A percentile compares a stretch with the other conserved stretches of the same genome.
These are phyloP conservation scores for Bromus sterilis DNA, from an alignment of 176 grass and related monocot species.

Conservation along the genomic window DNA sequence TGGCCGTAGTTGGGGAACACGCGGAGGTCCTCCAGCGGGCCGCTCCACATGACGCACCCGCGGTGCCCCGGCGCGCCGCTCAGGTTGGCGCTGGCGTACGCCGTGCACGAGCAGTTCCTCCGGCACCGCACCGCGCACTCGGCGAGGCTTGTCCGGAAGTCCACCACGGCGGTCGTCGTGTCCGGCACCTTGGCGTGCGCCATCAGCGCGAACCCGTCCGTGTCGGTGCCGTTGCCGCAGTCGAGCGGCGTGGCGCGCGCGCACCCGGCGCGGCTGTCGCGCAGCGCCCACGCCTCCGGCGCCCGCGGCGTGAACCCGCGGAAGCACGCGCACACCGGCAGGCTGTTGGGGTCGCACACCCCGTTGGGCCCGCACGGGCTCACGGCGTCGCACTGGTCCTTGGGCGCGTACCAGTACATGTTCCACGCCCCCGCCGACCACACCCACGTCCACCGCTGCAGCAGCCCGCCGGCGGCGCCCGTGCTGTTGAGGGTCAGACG, in stretches of 20 bases:
- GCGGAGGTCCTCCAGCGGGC: constrained; percentile 36
- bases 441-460: constrained; percentile 50
- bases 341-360: constrained; percentile 25
- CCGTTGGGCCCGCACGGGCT: constrained; percentile 32
- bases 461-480: background rate
- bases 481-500: constrained; percentile 25
- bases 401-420: constrained; percentile 56
- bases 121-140: constrained; percentile 40
- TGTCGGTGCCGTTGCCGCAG: constrained; percentile 42
- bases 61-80: constrained; percentile 16
- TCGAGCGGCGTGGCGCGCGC: constrained; percentile 28
- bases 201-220: constrained; percentile 42
- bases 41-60: constrained; percentile 61
- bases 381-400: constrained; percentile 53
- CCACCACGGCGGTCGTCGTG: constrained; percentile 11
- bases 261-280: constrained; percentile 29
- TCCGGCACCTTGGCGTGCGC: constrained; percentile 48
- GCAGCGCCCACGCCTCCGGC: constrained; percentile 26
- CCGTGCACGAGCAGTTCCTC: constrained; percentile 49
- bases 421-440: constrained; percentile 5
- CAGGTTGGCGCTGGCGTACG: constrained; percentile 43
- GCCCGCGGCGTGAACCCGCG: constrained; percentile 35
- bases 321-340: constrained; percentile 35
- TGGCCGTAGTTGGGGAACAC: constrained; percentile 33
- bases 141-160: constrained; percentile 3